These are phyloP conservation scores for Daldinia vernicosa DNA, from an alignment of 495 filamentous ascomycete species.

Conservation along the genomic window DNA sequence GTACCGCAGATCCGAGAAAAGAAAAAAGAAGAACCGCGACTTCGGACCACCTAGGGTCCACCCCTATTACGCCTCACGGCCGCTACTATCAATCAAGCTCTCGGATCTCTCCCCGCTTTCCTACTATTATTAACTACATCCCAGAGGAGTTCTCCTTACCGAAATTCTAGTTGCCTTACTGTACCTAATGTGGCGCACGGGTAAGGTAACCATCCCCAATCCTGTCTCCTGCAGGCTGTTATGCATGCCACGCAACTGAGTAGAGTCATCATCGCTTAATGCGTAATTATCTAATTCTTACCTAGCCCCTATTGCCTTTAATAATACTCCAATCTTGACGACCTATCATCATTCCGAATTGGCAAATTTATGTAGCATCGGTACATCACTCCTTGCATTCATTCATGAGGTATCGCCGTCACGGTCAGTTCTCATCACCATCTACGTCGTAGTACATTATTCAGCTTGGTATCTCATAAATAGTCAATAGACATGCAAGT, in stretches of 20 bases:
- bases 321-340: neutral
- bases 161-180: neutral
- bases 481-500: no score
- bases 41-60: neutral
- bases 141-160: neutral
- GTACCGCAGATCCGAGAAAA: constrained; percentile 37
- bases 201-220: neutral
- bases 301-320: neutral
- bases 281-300: neutral
- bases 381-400: neutral
- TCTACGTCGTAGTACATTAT: no score
- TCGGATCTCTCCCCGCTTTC: neutral
- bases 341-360: neutral
- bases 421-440: no score
- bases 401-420: no score
- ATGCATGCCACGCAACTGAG: neutral
- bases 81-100: neutral
- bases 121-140: constrained; percentile 1
- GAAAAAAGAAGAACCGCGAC: constrained; percentile 48
- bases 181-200: neutral
- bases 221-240: neutral
- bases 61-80: neutral
- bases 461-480: no score
- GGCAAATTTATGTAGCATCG: neutral
- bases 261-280: neutral